A percentile compares a stretch with the other conserved stretches of the same genome.
Evolutionary conservation across 1,284 basidiomycete genomes (phyloP).

Genomic region (Apiotrichum akiyoshidainum): DNA sequence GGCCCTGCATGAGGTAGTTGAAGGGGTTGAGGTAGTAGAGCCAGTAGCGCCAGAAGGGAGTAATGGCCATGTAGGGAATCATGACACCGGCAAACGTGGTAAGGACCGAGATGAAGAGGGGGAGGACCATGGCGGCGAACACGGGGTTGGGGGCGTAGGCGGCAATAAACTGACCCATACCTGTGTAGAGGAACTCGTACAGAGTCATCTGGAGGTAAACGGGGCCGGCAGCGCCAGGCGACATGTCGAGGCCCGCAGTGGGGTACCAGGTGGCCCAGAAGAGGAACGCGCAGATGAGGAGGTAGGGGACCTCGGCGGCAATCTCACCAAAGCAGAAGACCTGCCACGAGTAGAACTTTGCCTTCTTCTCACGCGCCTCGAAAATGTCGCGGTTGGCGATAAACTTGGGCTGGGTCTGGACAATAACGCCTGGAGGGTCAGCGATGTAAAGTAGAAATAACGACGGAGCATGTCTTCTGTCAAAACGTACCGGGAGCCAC

Average conservation of each 20-base stretch:
- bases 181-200: slow-evolving; percentile 50
- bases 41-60: slow-evolving; percentile 38
- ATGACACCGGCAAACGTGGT: slow-evolving; percentile 37
- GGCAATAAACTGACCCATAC: slow-evolving; percentile 37
- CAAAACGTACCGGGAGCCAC: slow-evolving; percentile 45
- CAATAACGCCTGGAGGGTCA: slow-evolving; percentile 20
- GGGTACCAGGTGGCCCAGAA: slow-evolving; percentile 18
- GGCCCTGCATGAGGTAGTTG: slow-evolving; percentile 39
- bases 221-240: slow-evolving; percentile 16
- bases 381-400: slow-evolving; percentile 49
- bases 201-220: slow-evolving; percentile 48
- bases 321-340: slow-evolving; percentile 37
- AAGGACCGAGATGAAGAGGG: slow-evolving; percentile 21
- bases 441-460: too few species aligned
- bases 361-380: slow-evolving; percentile 48
- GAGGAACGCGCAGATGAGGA: slow-evolving; percentile 38
- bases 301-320: slow-evolving; percentile 45
- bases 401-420: slow-evolving; percentile 49
- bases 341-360: slow-evolving; percentile 48
- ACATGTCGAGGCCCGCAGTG: slow-evolving; percentile 11
- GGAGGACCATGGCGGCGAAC: slow-evolving; percentile 36
- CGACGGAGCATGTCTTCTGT: too few species aligned
- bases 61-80: slow-evolving; percentile 34
- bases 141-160: slow-evolving; percentile 42
- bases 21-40: slow-evolving; percentile 32